Base-by-base conservation (phyloP, 2,329 filamentous ascomycete genomes). In the Fusarium sp. region DNA sequence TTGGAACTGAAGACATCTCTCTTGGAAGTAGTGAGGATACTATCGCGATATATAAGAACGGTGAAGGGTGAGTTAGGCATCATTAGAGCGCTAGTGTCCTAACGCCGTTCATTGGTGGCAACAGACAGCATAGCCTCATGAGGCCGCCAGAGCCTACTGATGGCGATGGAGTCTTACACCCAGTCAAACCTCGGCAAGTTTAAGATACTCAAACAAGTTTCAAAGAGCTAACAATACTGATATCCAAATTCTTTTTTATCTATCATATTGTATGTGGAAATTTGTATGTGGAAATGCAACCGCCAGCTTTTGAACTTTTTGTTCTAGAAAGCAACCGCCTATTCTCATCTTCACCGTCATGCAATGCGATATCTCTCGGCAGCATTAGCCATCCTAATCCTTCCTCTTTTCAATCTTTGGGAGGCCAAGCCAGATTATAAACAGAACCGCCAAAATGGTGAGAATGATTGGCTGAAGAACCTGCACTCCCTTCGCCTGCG, bases 401-500 rank as follows among this genome's bases (percentile, higher is more conserved):
- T 77, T 78, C 74, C 81, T 83, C 76, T 82, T 84, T 4, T 76
- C 78, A 35, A 86, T 79, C 29, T 78, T 79, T 0, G 84, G 84
- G 18, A 89, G 65, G 8, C 81, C 75, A 35, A 84, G 68, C 87
- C 87, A 89, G 13, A 87, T 56, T 2, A 80, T 54, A 4, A 85
- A 72, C 62, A 87, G 81, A 4, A 81, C 78, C 1, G 71, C 85
- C 39, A 89, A 72, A n/a, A 90, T 71, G 0, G 82, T 85, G 20
- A 90, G 79, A 13, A 89, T 82, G 27, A 90, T 83, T 0, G 89
- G 88, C 72, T 90, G 88, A 50, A 91, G 74, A 4, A 87, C 86
- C 68, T 84, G 81, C 3, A 90, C 87, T 1, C 88, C 88, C 66
- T 83, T 85, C 0, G 81, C 82, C 69, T 88, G 84, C 3, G 91